These are phyloP conservation scores for Brassica cretica DNA, from an alignment of 345 rosid species.

Conservation along the genomic window DNA sequence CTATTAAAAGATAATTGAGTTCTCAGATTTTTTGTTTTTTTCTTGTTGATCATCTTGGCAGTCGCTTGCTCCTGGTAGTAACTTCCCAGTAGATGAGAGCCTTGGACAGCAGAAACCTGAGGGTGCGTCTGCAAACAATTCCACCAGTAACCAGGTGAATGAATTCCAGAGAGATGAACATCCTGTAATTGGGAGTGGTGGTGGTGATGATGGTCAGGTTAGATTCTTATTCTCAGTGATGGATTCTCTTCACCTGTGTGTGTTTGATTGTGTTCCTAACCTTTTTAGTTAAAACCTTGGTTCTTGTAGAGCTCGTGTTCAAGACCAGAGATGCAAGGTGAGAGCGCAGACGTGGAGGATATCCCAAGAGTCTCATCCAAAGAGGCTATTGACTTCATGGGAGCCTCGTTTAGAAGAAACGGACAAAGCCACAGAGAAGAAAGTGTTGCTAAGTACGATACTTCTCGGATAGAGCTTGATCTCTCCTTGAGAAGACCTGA, in stretches of 20 bases:
- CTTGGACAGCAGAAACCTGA: slow-evolving; percentile 72
- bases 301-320: slow-evolving; percentile 83
- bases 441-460: slow-evolving; percentile 42
- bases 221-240: slow-evolving; percentile 24
- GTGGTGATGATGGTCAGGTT: slow-evolving; percentile 80
- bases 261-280: slow-evolving; percentile 10
- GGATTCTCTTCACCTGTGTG: slow-evolving; percentile 8
- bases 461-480: slow-evolving; percentile 54
- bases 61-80: slow-evolving; percentile 50
- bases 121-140: slow-evolving; percentile 69
- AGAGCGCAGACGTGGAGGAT: slow-evolving; percentile 48
- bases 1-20: slow-evolving; percentile 21
- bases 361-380: slow-evolving; percentile 37
- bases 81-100: slow-evolving; percentile 55
- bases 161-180: slow-evolving; percentile 45
- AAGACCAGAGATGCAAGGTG: slow-evolving; percentile 68
- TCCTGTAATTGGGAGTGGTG: slow-evolving; percentile 57
- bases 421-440: slow-evolving; percentile 30
- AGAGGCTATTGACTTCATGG: slow-evolving; percentile 80
- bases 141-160: slow-evolving; percentile 54
- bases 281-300: slow-evolving; percentile 22
- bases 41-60: slow-evolving; percentile 35
- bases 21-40: slow-evolving; percentile 27
- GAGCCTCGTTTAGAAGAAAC: slow-evolving; percentile 44
- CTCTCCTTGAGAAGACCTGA: slow-evolving; percentile 70